These are phyloP conservation scores for Cryptococcus depauperatus DNA, from an alignment of 1,284 basidiomycete species.

Conservation along the genomic window DNA sequence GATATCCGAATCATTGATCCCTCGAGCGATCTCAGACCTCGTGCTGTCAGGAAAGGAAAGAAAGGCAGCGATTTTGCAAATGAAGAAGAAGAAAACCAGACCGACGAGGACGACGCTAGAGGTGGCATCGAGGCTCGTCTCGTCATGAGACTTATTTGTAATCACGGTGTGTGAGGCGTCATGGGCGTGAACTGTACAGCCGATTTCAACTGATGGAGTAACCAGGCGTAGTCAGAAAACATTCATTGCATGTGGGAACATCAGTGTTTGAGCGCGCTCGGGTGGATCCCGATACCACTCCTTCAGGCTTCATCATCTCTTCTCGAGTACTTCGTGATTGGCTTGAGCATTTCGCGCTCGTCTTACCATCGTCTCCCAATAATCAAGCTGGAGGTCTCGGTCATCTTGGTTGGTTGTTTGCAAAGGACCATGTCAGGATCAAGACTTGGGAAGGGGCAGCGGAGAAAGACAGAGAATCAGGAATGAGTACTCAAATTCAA, in stretches of 20 bases:
- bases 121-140: conserved; percentile 21
- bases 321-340: conserved; percentile 38
- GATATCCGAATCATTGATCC: conserved; percentile 39
- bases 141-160: conserved; percentile 40
- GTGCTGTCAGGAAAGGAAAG: conserved; percentile 2
- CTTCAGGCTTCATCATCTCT: conserved; percentile 35
- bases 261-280: conserved; percentile 38
- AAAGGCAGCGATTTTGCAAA: conserved; percentile 6
- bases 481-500: conserved; percentile 39
- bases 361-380: conserved; percentile 15
- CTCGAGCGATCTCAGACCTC: conserved; percentile 18
- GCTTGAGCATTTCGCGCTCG: conserved; percentile 42
- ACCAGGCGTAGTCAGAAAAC: conserved; percentile 42
- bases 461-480: conserved; percentile 12
- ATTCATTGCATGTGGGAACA: conserved; percentile 39
- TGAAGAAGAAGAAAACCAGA: conserved; percentile 20
- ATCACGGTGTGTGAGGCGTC: conserved; percentile 31
- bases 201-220: background rate
- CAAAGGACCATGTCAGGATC: conserved; percentile 30
- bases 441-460: conserved; percentile 37
- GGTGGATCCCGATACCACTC: conserved; percentile 37
- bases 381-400: conserved; percentile 9
- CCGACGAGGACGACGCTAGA: conserved; percentile 20
- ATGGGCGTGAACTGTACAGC: background rate
- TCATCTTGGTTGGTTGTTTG: conserved; percentile 43